phyloP scores from a whole-genome alignment of 1,284 basidiomycete genomes.

The Tilletiopsis washingtonensis region DNA sequence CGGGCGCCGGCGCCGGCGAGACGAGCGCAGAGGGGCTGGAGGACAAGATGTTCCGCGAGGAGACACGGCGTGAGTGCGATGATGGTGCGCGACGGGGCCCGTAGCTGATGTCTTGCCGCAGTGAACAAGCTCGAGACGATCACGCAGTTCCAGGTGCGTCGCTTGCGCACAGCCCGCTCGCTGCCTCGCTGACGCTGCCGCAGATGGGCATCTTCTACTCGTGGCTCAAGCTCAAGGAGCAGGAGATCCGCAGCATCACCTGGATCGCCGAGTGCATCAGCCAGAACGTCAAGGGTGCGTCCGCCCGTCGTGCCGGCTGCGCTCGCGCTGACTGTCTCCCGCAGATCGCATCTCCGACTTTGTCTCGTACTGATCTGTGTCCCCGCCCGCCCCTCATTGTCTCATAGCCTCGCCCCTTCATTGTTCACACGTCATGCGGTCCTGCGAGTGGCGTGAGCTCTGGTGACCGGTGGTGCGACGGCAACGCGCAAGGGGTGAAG shows the following conservation, averaged over 20 bases:
- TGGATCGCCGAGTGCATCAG: constrained; percentile 77
- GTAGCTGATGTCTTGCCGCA: too few relatives aligned
- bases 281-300: constrained; percentile 33
- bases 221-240: constrained; percentile 71
- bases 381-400: neutral
- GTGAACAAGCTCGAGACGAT: constrained; percentile 44
- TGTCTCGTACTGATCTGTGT: too few relatives aligned
- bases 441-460: too few relatives aligned
- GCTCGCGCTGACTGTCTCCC: too few relatives aligned
- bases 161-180: too few relatives aligned
- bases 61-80: constrained; percentile 11
- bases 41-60: constrained; percentile 78
- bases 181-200: too few relatives aligned
- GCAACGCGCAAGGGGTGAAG: too few relatives aligned
- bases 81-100: neutral
- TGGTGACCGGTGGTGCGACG: too few relatives aligned
- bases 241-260: constrained; percentile 92
- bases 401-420: too few relatives aligned
- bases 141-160: constrained; percentile 44
- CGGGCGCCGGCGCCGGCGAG: constrained; percentile 44
- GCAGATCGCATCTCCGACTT: too few relatives aligned
- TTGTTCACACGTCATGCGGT: too few relatives aligned
- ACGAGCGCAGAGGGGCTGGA: constrained; percentile 61
- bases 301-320: too few relatives aligned
- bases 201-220: constrained; percentile 44